phyloP scores from a whole-genome alignment of 495 filamentous ascomycete genomes.

The Penicillium verhagenii region DNA sequence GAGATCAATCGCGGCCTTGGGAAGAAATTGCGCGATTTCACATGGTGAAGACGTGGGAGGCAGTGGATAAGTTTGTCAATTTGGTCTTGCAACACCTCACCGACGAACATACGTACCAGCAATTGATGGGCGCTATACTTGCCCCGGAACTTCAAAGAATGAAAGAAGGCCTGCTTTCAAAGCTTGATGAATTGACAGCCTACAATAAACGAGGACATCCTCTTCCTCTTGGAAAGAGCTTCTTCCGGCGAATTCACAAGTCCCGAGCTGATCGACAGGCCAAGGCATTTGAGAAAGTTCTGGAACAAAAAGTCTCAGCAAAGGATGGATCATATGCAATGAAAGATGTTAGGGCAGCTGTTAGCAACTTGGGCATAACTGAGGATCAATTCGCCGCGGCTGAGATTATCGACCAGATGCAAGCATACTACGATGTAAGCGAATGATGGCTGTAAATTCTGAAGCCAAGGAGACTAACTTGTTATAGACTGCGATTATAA shows the following conservation, averaged over 20 bases:
- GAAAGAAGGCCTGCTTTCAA: constrained; percentile 26
- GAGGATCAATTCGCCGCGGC: constrained; percentile 16
- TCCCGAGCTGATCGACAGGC: constrained; percentile 18
- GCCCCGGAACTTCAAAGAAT: constrained; percentile 27
- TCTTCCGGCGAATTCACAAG: constrained; percentile 31
- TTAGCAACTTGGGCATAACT: too few relatives aligned
- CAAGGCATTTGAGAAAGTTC: too few relatives aligned
- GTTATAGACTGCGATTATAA: constrained; percentile 54
- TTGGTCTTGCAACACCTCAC: constrained; percentile 27
- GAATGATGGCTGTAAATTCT: too few relatives aligned
- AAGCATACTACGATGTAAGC: constrained; percentile 40
- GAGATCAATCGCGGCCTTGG: constrained; percentile 44
- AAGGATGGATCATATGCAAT: too few relatives aligned
- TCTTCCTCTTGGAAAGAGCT: constrained; percentile 41
- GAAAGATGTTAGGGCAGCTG: too few relatives aligned
- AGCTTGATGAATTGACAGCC: constrained; percentile 45
- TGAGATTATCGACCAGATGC: constrained; percentile 34
- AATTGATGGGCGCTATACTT: constrained; percentile 29
- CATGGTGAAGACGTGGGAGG: constrained; percentile 18
- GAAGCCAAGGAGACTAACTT: too few relatives aligned
- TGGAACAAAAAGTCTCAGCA: too few relatives aligned
- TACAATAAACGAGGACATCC: constrained; percentile 44
- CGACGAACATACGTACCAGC: constrained; percentile 28
- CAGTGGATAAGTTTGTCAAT: constrained; percentile 25
- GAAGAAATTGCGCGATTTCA: constrained; percentile 26